Percentiles rank a stretch among this genome's conserved stretches.
phyloP scores from a whole-genome alignment of 2,329 filamentous ascomycete species.

The Pezicula carpinea region DNA sequence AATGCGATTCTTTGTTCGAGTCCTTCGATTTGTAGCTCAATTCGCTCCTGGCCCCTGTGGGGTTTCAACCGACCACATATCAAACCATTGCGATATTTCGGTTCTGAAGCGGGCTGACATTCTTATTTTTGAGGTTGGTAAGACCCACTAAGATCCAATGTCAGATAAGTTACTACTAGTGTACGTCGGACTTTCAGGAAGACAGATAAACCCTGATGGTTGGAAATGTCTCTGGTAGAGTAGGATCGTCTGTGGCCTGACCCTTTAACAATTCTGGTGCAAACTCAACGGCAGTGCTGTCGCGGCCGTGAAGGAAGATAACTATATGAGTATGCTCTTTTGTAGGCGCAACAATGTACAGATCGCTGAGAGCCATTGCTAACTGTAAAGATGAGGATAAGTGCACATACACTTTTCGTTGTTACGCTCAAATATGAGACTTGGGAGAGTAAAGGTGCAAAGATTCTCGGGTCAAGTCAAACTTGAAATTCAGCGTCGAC shows the following conservation, averaged over 20 bases:
- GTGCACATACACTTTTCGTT: too few relatives aligned
- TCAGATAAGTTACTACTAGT: too few relatives aligned
- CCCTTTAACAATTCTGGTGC: slow-evolving; percentile 36
- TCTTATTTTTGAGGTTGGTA: slow-evolving; percentile 18
- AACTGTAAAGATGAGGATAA: too few relatives aligned
- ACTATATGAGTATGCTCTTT: slow-evolving; percentile 37
- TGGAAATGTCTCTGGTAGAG: slow-evolving; percentile 15
- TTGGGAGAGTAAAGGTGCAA: too few relatives aligned
- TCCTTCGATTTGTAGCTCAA: slow-evolving; percentile 38
- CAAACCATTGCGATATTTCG: slow-evolving; percentile 43
- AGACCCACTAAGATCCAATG: slow-evolving; percentile 20
- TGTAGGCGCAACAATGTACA: slow-evolving; percentile 7
- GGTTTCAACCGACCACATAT: slow-evolving; percentile 39
- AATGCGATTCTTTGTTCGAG: slow-evolving; percentile 33
- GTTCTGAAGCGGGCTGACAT: slow-evolving; percentile 23
- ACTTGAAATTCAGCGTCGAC: too few relatives aligned
- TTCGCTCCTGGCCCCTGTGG: slow-evolving; percentile 36
- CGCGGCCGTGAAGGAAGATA: slow-evolving; percentile 42
- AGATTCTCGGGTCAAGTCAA: too few relatives aligned
- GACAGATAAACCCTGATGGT: too few relatives aligned
- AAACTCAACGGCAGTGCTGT: slow-evolving; percentile 35
- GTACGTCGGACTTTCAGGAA: too few relatives aligned
- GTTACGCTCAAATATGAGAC: too few relatives aligned
- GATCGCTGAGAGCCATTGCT: background rate
- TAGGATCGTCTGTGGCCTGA: slow-evolving; percentile 21